A percentile compares a stretch with the other conserved stretches of the same genome.
phyloP scores from a whole-genome alignment of 2,329 filamentous ascomycete species.

The Thielaviopsis punctulata region DNA sequence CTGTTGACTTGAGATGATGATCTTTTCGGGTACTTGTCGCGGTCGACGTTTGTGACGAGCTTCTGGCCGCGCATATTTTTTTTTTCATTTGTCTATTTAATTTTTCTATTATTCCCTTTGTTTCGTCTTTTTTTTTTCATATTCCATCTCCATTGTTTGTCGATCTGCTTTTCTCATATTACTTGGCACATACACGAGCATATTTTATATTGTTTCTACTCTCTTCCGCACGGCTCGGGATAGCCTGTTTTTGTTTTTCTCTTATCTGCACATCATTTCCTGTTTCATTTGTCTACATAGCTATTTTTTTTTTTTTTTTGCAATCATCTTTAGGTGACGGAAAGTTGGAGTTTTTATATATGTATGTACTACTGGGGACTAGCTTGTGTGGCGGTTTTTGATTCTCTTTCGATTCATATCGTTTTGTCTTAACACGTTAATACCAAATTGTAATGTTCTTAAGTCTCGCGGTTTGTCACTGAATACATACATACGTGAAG shows the following conservation, averaged over 20 bases:
- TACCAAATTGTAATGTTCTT: constrained; percentile 2
- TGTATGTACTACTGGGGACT: too few species aligned
- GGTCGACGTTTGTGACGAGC: neutral
- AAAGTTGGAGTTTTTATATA: too few species aligned
- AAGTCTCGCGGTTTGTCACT: too few species aligned
- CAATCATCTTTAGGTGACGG: neutral
- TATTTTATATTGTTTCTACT: neutral
- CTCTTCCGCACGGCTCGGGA: neutral
- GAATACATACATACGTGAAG: too few species aligned
- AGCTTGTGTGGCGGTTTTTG: too few species aligned
- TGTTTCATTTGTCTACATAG: neutral
- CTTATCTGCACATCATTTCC: neutral
- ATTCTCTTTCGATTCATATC: constrained; percentile 1
- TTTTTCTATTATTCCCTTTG: neutral
- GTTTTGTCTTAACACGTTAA: constrained; percentile 18
- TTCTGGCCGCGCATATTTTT: neutral
- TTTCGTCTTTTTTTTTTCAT: neutral
- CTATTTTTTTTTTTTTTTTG: neutral
- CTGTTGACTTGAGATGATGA: too few species aligned
- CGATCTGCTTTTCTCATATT: too few species aligned
- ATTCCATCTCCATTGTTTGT: neutral
- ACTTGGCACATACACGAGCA: neutral
- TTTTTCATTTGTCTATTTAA: neutral
- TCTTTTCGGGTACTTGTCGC: neutral
- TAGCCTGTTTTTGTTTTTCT: neutral